Evolutionary conservation across 768 basidiomycete species (phyloP), one percentile per base, ranked within the genome.

Genomic region (Russula abietina): DNA sequence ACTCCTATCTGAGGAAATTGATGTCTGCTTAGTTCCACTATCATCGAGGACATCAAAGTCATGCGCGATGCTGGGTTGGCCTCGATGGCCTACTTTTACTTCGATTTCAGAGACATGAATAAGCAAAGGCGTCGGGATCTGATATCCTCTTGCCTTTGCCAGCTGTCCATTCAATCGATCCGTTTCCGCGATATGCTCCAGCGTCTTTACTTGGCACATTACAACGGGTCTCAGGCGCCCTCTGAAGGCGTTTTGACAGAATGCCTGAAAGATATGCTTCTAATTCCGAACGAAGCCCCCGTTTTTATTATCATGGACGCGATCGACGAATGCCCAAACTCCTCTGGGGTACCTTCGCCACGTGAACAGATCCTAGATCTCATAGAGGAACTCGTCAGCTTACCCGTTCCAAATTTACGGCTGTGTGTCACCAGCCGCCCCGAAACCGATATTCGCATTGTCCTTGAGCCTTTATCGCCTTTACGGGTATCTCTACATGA

Each of bases 261-360:
- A 41, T 60, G 52, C 50, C n/a, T 60, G 30, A 53, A 60, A 33
- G 32, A 55, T 4, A 60, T 60, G 51, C 52, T 60, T 14, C 36
- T 30, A 28, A 12, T 33, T 3, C 28, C 51, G 1, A 4, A 10
- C 7, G 14, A 26, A n/a, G 1, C 1, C 22, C 38, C 30, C 2
- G 41, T 51, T 22, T 59, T 43, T 28, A 32, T 59, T 24, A 52
- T 54, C 33, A 2, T 55, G n/a, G 60, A 61, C 36, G 60, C 53
- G 1, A 32, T 61, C 28, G 60, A 61, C n/a, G 60, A 61, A 46
- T 38, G 60, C 14, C 60, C 60, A 43, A 33, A 43, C 19, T 28
- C 19, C 32, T 17, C 53, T 19, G 52, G 52, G 2, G n/a, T 46
- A 19, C 52, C 36, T 19, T 38, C 60, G 11, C 38, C 53, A 14